phyloP scores from a whole-genome alignment of 805 yeast species.

The Wickerhamiella kazuoi region DNA sequence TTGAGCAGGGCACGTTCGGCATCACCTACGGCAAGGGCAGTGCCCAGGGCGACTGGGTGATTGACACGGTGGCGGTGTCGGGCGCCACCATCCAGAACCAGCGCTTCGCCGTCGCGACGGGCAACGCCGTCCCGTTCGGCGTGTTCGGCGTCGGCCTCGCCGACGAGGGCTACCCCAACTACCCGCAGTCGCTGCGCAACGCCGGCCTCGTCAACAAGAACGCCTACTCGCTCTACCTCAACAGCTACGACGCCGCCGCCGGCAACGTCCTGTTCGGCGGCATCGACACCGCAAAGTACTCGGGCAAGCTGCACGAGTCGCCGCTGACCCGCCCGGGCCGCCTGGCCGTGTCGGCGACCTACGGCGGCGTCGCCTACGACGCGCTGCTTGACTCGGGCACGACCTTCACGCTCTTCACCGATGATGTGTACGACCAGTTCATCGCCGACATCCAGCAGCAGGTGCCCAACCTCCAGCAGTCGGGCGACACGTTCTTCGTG shows the following conservation, averaged over 20 bases:
- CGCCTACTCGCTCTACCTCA: constrained; percentile 25
- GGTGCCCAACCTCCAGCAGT: neutral
- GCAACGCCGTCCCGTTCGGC: neutral
- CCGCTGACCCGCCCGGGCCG: constrained; percentile 10
- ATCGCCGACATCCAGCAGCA: neutral
- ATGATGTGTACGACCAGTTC: neutral
- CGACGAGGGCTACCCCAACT: neutral
- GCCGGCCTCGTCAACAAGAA: constrained; percentile 22
- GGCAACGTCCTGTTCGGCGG: constrained; percentile 33
- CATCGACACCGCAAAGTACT: constrained; percentile 30
- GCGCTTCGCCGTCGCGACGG: neutral
- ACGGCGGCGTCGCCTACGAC: constrained; percentile 3
- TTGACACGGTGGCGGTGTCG: neutral
- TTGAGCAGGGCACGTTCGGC: neutral
- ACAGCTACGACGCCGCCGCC: constrained; percentile 10
- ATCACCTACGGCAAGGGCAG: neutral
- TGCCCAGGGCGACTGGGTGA: neutral
- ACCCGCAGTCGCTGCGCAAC: constrained; percentile 12
- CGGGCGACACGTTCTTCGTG: neutral
- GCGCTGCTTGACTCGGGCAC: constrained; percentile 35
- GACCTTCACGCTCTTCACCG: constrained; percentile 30
- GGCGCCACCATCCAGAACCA: neutral
- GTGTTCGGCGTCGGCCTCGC: neutral
- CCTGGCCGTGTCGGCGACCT: neutral
- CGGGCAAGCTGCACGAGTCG: constrained; percentile 25